Evolutionary conservation across 805 yeast species (phyloP), one percentile per base, ranked within the genome.

Genomic region (Blastobotrys americana): DNA sequence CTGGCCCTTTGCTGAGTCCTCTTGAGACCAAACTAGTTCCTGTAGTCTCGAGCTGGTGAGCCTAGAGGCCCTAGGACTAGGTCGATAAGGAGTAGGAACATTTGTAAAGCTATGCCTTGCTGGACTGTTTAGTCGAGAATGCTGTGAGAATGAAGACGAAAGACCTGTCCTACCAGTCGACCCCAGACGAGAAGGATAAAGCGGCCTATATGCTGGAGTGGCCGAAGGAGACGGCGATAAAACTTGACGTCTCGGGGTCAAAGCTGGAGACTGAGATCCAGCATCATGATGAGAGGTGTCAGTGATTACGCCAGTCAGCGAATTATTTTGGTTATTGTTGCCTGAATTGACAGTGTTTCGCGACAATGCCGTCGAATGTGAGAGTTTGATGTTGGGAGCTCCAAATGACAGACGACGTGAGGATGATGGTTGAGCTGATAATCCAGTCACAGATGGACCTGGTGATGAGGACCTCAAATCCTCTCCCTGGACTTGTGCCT

Each of bases 1-100:
- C 34, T 39, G 37, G 42, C 19, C 38, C 45, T 27, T 63, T 67
- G 45, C 63, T 72, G 47, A 62, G 71, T 2, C 64, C 65, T 36
- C 13, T 17, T 16, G 38, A 10, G 9, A 20, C 20, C 15, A 17
- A 19, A 10, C 17, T 25, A 36, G 5, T n/a, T 5, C 23, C 4
- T 9, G 17, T n/a, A 15, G 34, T 10, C 2, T 20, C 20, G 20
- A 42, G 18, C 15, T 28, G 22, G 15, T 28, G 25, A 15, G 34
- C 15, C 18, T 25, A 8, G 31, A 25, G 21, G 45, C 19, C 25
- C 19, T 2, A 16, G 20, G 15, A 13, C 36, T 25, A 6, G 50
- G 42, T n/a, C 46, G 13, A 23, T 47, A 44, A 16, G 50, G 48
- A 8, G 50, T 49, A 5, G 50, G 50, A 37, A 46, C 47, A 28